These are phyloP conservation scores for Grammothele lineata DNA, from an alignment of 768 basidiomycete genomes.

Conservation along the genomic window DNA sequence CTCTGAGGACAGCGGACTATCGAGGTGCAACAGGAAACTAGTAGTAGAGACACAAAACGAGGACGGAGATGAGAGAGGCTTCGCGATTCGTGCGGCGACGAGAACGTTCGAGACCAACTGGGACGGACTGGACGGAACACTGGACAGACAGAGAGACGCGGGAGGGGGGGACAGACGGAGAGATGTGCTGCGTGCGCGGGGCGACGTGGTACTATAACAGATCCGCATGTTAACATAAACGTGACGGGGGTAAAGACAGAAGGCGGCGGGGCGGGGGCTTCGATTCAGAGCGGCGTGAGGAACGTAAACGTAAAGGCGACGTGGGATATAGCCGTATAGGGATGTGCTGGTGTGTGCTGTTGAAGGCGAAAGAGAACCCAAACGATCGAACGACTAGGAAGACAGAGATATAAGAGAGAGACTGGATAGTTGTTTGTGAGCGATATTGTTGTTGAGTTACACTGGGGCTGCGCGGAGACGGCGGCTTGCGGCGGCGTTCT, in stretches of 20 bases:
- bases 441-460: background rate
- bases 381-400: constrained; percentile 12
- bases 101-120: constrained; percentile 8
- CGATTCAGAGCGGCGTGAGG: constrained; percentile 20
- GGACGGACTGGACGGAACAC: too few species aligned
- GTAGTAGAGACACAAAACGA: constrained; percentile 17
- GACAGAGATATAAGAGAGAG: constrained; percentile 14
- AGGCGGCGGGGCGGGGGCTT: constrained; percentile 1
- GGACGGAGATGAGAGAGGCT: constrained; percentile 17
- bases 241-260: constrained; percentile 16
- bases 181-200: constrained; percentile 6
- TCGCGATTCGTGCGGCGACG: constrained; percentile 10
- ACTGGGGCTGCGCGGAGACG: too few species aligned
- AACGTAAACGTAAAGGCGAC: constrained; percentile 17
- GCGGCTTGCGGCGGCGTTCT: too few species aligned
- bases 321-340: constrained; percentile 19
- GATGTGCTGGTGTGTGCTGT: background rate
- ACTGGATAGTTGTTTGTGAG: constrained; percentile 5
- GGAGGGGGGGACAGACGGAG: constrained; percentile 14
- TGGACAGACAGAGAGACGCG: constrained; percentile 9
- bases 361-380: constrained; percentile 9
- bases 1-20: constrained; percentile 14
- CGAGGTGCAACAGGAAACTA: constrained; percentile 21
- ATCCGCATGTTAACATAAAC: constrained; percentile 21
- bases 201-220: constrained; percentile 17